These are phyloP conservation scores for Ploettnerulaceae sp. DNA, from an alignment of 2,329 filamentous ascomycete species.

Conservation along the genomic window DNA sequence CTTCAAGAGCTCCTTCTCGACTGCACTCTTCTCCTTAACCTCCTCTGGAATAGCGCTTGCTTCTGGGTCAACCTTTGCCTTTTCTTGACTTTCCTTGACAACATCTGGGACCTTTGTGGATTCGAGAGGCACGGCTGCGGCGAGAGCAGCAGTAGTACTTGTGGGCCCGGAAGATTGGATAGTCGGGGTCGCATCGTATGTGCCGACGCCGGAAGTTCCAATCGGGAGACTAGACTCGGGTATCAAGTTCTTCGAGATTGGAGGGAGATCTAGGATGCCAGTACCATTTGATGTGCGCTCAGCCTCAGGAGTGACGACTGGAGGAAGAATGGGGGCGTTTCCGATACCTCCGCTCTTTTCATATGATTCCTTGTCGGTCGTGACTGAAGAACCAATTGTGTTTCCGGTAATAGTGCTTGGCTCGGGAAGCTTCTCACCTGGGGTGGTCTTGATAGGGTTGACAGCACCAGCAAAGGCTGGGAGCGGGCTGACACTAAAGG, in stretches of 20 bases:
- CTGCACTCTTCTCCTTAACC: constrained; percentile 64
- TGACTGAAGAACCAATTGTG: constrained; percentile 65
- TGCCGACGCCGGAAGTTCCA: constrained; percentile 38
- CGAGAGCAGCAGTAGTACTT: constrained; percentile 39
- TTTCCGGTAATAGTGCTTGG: constrained; percentile 58
- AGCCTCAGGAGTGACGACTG: constrained; percentile 39
- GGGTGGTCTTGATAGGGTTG: constrained; percentile 75
- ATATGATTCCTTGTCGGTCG: constrained; percentile 80
- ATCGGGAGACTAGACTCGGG: constrained; percentile 80
- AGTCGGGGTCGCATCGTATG: constrained; percentile 47
- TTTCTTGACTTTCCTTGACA: constrained; percentile 67
- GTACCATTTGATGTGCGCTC: constrained; percentile 32
- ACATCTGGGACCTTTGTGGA: constrained; percentile 50
- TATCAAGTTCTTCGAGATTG: constrained; percentile 61
- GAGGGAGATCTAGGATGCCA: constrained; percentile 46
- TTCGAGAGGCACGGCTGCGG: constrained; percentile 40
- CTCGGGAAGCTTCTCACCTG: constrained; percentile 77
- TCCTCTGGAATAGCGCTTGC: constrained; percentile 61
- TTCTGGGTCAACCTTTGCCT: constrained; percentile 60
- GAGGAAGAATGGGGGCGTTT: constrained; percentile 30
- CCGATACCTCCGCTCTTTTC: constrained; percentile 66
- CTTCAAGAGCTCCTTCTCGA: constrained; percentile 66
- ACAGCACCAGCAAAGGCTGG: constrained; percentile 59
- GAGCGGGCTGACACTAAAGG: constrained; percentile 55
- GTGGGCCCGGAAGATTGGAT: constrained; percentile 47